Evolutionary conservation across 148 eudicot genomes (phyloP).

Genomic region (Nepenthes mirabilis): DNA sequence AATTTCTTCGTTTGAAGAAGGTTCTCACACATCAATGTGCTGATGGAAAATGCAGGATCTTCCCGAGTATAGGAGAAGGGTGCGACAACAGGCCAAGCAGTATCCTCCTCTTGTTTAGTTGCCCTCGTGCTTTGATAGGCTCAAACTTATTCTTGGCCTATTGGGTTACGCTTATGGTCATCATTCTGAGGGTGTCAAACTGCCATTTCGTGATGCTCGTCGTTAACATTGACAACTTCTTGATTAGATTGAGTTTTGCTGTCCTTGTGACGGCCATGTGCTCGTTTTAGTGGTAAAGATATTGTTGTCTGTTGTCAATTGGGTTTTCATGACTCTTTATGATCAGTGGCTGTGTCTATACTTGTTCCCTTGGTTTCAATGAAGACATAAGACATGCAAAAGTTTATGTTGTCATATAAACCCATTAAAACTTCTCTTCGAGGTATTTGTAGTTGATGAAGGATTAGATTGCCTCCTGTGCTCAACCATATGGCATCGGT

Average conservation of each 20-base stretch:
- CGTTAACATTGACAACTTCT: background rate
- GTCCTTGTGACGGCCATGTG: background rate
- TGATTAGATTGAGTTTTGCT: background rate
- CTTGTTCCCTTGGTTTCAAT: background rate
- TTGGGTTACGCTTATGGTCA: background rate
- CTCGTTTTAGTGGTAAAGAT: background rate
- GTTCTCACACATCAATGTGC: background rate
- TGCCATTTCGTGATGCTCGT: background rate
- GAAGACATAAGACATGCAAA: background rate
- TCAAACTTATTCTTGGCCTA: background rate
- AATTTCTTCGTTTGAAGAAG: background rate
- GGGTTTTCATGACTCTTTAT: background rate
- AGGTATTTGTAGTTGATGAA: too few relatives aligned
- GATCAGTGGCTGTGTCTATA: too few relatives aligned
- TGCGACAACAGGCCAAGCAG: constrained; percentile 15
- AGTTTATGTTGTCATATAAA: too few relatives aligned
- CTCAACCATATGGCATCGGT: too few relatives aligned
- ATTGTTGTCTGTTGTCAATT: background rate
- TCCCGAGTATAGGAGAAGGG: constrained; percentile 8
- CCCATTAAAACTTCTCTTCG: too few relatives aligned
- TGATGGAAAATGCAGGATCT: constrained; percentile 6
- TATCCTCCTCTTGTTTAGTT: constrained; percentile 8
- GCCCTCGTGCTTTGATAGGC: background rate
- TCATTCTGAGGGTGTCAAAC: background rate
- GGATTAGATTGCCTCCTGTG: too few relatives aligned